A percentile compares a stretch with the other conserved stretches of the same genome.
Evolutionary conservation across 2,329 filamentous ascomycete genomes (phyloP).

Genomic region (Colletotrichum lini): DNA sequence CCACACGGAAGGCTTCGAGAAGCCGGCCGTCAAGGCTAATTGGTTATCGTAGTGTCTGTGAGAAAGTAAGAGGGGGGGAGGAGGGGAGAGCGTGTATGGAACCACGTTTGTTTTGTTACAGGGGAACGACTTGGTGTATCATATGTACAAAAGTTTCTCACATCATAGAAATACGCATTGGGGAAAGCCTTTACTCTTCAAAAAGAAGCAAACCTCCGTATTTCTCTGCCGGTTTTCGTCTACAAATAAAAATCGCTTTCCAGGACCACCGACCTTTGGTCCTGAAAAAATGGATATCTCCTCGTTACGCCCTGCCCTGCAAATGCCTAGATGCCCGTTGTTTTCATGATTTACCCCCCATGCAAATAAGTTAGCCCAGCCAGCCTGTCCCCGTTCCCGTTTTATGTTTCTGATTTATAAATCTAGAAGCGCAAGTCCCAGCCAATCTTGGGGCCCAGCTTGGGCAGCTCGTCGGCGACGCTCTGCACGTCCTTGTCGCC

Average conservation of each 20-base stretch:
- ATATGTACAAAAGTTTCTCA: slow-evolving; percentile 41
- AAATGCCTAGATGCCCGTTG: slow-evolving; percentile 14
- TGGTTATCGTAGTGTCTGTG: not conserved
- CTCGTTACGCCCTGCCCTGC: slow-evolving; percentile 16
- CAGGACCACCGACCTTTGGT: not conserved
- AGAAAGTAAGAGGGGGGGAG: no score
- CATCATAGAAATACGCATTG: slow-evolving; percentile 14
- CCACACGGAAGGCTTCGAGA: slow-evolving; percentile 53
- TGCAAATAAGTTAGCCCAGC: no score
- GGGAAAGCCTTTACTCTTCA: not conserved
- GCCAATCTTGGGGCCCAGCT: slow-evolving; percentile 88
- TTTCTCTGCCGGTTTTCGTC: not conserved
- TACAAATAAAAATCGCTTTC: slow-evolving; percentile 31
- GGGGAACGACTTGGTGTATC: slow-evolving; percentile 30
- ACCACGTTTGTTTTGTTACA: not conserved
- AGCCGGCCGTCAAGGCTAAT: slow-evolving; percentile 27
- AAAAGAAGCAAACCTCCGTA: not conserved
- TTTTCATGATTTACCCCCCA: slow-evolving; percentile 3
- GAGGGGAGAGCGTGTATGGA: not conserved
- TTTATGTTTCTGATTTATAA: not conserved
- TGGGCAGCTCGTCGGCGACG: slow-evolving; percentile 93
- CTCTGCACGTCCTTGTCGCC: slow-evolving; percentile 99
- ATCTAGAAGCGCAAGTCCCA: slow-evolving; percentile 76
- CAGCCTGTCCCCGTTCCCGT: not conserved
- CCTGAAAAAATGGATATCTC: slow-evolving; percentile 24